Evolutionary conservation across 75 land plant species (phyloP), one percentile per base, ranked within the genome.

Genomic region (Pseudotsuga menziesii): DNA sequence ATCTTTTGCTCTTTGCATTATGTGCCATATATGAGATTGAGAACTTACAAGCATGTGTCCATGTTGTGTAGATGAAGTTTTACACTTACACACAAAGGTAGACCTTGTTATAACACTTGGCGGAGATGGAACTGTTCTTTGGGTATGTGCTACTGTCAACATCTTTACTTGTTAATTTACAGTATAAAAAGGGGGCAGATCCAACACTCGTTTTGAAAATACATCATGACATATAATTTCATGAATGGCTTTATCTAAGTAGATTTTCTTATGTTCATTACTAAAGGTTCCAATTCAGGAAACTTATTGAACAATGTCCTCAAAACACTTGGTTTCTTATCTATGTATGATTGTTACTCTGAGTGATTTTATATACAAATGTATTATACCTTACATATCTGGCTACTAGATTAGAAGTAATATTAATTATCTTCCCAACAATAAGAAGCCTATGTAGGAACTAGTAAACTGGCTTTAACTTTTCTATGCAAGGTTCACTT

Each of bases 61-160:
- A 69, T 39, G 44, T 69, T 69, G 13, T 69, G 72, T 90, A 57
- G 83, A 89, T 29, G 97, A 94, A 80, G 71, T 90, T 59, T 35
- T 27, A 56, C 76, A 69, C 29, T 78, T 96, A 32, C 94, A 94
- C 80, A 86, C 81, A 20, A 90, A 92, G 73, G 90, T 96, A 70
- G 99, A 96, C 61, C 88, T 96, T 79, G 88, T 96, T 44, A 84
- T 92, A 54, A 94, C 99, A 59, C 92, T 96, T 66, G 99, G 99
- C 57, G 99, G 99, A 57, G 99, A 96, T 89, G 99, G 99, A 66
- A 96, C 99, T 39, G 94, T 96, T 63, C 90, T 96, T 76, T 96
- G 99, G 99, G 99, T 94, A 94, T 79, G 88, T 12, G 8, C 11
- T 69, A 7, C 41, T 19, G n/a, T 39, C 19, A 69, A 41, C 22